Evolutionary conservation across 495 filamentous ascomycete genomes (phyloP), one percentile per base, ranked within the genome.

Genomic region (Annulohypoxylon stygium): DNA sequence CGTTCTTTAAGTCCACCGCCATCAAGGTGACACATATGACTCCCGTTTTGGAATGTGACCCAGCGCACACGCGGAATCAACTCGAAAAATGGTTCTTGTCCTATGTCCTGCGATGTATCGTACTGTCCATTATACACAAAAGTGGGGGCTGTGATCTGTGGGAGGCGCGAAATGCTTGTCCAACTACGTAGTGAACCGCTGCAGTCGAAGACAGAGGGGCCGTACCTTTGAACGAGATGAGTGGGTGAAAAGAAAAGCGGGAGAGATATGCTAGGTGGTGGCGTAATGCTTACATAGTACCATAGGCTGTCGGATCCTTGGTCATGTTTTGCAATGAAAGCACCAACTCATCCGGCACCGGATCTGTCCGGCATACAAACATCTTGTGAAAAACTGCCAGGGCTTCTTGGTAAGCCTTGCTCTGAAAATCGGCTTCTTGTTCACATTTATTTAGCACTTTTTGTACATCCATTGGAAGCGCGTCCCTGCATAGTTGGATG

Each of bases 221-320:
- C 50, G 25, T 54, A 25, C 47, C 47, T 50, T 23, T 9, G n/a
- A n/a, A 25, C 18, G 47, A 50, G 10, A 50, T 18, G 43, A 48
- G 43, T 14, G 14, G 8, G 47, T 10, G 16, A 50, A 50, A 50
- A 45, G 41, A 50, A 25, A 20, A 16, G 25, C 18, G 20, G 20
- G 20, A 23, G 20, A 23, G 20, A 23, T 23, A 23, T 23, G 20
- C 20, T 23, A 23, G 20, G 20, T 23, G 20, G 20, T 23, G 20
- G 20, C 2, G 25, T 50, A 4, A 50, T 23, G 18, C 50, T 53
- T 53, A 55, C 53, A 55, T 55, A 7, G 53, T 55, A 30, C 26
- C 26, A 55, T 55, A 55, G 23, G 18, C 53, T 36, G 53, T 55
- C 14, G 4, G 53, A 36, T 55, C 53, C 25, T 55, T 30, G 14